phyloP scores from a whole-genome alignment of 768 basidiomycete species.

The Exidia glandulosa region DNA sequence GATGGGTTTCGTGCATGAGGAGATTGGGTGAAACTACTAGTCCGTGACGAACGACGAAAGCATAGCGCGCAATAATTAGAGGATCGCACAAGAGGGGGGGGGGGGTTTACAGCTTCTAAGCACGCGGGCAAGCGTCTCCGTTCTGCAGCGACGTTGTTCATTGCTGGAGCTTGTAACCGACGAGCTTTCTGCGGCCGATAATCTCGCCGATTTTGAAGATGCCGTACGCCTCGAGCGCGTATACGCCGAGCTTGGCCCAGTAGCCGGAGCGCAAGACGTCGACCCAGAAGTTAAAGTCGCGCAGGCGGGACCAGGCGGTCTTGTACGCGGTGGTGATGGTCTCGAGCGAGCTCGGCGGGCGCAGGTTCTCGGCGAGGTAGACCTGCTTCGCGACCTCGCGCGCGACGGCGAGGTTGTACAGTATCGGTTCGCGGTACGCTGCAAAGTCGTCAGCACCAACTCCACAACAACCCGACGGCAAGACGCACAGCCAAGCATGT shows the following conservation, averaged over 20 bases:
- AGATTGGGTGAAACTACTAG: too few relatives aligned
- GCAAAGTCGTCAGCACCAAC: neutral
- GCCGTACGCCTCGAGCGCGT: constrained; percentile 79
- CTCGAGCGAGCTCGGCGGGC: constrained; percentile 51
- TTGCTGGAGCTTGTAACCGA: constrained; percentile 57
- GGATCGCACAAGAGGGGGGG: neutral
- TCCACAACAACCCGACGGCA: neutral
- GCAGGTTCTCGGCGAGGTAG: constrained; percentile 54
- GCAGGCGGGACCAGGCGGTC: constrained; percentile 52
- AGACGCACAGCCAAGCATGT: constrained; percentile 37
- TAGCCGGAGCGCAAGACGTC: constrained; percentile 51
- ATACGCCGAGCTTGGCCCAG: constrained; percentile 54
- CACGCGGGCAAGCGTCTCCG: neutral
- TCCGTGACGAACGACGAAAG: neutral
- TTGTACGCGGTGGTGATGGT: constrained; percentile 49
- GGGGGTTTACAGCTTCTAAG: too few relatives aligned
- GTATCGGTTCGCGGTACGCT: constrained; percentile 68
- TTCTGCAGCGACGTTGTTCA: neutral
- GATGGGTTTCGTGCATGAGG: too few relatives aligned
- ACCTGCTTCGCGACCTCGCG: constrained; percentile 68
- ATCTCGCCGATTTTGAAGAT: constrained; percentile 93
- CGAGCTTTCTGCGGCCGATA: constrained; percentile 62
- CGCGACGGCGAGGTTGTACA: constrained; percentile 69
- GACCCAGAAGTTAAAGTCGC: constrained; percentile 49
- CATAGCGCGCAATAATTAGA: neutral